phyloP scores from a whole-genome alignment of 106 monocot species.

The Phalaenopsis equestris region DNA sequence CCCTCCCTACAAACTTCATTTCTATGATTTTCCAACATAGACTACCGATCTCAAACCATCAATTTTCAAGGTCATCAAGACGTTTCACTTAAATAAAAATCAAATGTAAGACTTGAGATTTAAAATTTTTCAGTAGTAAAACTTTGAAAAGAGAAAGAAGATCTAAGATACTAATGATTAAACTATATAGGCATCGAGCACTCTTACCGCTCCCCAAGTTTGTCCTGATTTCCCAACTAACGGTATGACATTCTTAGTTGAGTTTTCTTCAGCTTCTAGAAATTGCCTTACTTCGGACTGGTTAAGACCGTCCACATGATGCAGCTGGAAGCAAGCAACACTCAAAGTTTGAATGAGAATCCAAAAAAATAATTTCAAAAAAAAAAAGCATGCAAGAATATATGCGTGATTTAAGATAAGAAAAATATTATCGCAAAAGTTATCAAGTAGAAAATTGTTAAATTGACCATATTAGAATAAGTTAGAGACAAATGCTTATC shows the following conservation, averaged over 20 bases:
- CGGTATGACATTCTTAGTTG: conserved; percentile 35
- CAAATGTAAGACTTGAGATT: background rate
- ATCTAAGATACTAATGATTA: background rate
- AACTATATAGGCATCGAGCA: conserved; percentile 5
- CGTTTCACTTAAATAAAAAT: background rate
- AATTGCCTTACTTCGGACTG: conserved; percentile 35
- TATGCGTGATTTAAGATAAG: background rate
- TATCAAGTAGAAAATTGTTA: background rate
- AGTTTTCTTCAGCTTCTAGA: conserved; percentile 39
- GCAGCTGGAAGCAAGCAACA: conserved; percentile 38
- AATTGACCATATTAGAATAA: background rate
- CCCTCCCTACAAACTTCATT: background rate
- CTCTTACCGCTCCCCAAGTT: conserved; percentile 69
- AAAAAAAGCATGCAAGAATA: background rate
- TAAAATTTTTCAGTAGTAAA: background rate
- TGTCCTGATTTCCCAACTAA: conserved; percentile 62
- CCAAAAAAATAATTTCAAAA: background rate
- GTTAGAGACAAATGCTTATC: background rate
- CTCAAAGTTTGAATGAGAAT: background rate
- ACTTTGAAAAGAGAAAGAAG: background rate
- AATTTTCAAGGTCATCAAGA: background rate
- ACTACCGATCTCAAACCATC: background rate
- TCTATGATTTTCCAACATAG: background rate
- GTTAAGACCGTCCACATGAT: conserved; percentile 88
- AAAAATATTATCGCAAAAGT: background rate